A percentile compares a stretch with the other conserved stretches of the same genome.
Evolutionary conservation across 805 yeast genomes (phyloP).

Genomic region (Ogataea kodamae): DNA sequence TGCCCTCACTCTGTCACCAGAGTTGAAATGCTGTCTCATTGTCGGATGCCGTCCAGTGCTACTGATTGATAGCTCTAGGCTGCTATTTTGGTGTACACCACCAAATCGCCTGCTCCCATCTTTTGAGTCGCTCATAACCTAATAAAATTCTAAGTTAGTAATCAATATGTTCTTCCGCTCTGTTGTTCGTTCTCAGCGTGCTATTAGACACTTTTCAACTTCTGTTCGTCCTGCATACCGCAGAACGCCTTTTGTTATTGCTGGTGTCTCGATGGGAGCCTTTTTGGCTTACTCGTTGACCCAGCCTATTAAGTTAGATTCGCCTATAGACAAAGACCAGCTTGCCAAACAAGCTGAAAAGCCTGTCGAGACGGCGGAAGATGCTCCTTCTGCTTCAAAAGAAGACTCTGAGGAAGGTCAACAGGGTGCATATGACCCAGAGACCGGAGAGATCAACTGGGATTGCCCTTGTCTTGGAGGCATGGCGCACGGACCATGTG

Average conservation of each 20-base stretch:
- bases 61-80: too few relatives aligned
- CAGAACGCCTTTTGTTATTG: not conserved
- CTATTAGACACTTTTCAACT: constrained; percentile 4
- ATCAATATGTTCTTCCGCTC: constrained; percentile 5
- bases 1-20: not conserved
- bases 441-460: constrained; percentile 99
- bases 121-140: constrained; percentile 11
- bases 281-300: constrained; percentile 4
- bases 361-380: constrained; percentile 16
- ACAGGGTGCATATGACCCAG: constrained; percentile 85
- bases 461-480: constrained; percentile 99
- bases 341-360: constrained; percentile 19
- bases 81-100: too few relatives aligned
- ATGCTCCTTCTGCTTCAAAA: too few relatives aligned
- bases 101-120: too few relatives aligned
- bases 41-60: too few relatives aligned
- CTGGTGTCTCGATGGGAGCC: constrained; percentile 8
- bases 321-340: constrained; percentile 12
- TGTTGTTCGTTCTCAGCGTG: constrained; percentile 4
- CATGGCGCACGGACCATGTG: constrained; percentile 99
- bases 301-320: constrained; percentile 13
- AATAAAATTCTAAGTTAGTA: constrained; percentile 4
- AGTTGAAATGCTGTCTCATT: not conserved
- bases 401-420: constrained; percentile 41
- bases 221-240: not conserved